Conservation (phyloP, 2,329 filamentous ascomycete genomes). For the Clonostachys rosea region DNA sequence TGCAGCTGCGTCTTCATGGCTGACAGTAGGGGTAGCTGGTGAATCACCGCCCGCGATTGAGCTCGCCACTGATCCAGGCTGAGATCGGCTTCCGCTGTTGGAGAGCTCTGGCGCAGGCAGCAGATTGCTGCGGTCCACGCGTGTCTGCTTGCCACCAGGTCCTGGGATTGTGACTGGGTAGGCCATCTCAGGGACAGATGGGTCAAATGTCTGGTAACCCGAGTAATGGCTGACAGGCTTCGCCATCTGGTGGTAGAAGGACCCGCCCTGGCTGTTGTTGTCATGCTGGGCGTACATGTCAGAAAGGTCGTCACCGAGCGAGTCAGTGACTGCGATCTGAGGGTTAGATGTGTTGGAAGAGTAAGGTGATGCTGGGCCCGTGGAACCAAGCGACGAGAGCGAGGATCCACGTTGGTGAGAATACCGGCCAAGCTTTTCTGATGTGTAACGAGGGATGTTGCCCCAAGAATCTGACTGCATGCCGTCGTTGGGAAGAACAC, state of each 20-base stretch:
- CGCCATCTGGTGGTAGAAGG: conserved; percentile 39
- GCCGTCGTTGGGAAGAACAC: conserved; percentile 11
- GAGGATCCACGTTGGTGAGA: conserved; percentile 57
- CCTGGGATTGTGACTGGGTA: conserved; percentile 33
- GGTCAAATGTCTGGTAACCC: conserved; percentile 32
- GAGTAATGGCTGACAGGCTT: conserved; percentile 31
- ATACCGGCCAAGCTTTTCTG: conserved; percentile 25
- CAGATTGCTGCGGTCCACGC: conserved; percentile 28
- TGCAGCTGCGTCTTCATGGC: conserved; percentile 42
- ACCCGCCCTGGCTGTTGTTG: conserved; percentile 12
- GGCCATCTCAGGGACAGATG: conserved; percentile 28
- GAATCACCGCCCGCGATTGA: conserved; percentile 50
- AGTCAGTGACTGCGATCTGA: conserved; percentile 50
- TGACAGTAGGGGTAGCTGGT: conserved; percentile 49
- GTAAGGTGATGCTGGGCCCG: conserved; percentile 56
- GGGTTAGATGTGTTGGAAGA: conserved; percentile 50
- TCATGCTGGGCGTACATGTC: conserved; percentile 26
- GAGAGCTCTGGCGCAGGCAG: conserved; percentile 41
- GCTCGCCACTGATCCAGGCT: conserved; percentile 52
- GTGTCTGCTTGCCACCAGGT: conserved; percentile 22
- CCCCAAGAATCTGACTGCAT: conserved; percentile 40
- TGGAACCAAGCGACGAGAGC: conserved; percentile 54
- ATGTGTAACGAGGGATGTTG: conserved; percentile 25
- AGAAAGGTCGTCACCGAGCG: conserved; percentile 37
- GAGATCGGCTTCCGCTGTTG: conserved; percentile 31